Base-by-base conservation (phyloP, 2,329 filamentous ascomycete species). In the Cercospora janseana region DNA sequence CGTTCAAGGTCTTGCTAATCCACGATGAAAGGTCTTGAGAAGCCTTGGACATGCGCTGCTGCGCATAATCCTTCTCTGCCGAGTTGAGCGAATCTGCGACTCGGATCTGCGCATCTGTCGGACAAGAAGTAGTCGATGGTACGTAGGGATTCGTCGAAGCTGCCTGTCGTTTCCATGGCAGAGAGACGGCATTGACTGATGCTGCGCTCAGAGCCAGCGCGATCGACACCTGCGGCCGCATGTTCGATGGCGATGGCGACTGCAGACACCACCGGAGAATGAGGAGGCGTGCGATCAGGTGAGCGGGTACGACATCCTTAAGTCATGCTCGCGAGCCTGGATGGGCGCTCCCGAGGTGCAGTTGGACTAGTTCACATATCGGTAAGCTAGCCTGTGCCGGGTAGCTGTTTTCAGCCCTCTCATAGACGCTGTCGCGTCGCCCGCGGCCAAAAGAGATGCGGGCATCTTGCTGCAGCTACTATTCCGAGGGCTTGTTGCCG, bases 11-110 rank as follows among this genome's bases (percentile, higher is more conserved):
- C 23, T 46, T 34, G n/a, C 20, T 27, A 10, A 54, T 35, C 52
- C 52, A 54, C 42, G 37, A 24, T 16, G 31, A 38, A 20, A 54
- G 38, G 9, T 42, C 35, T 32, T 51, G 20, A 3, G 26, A 35
- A 15, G 52, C 52, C 27, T 34, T 50, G 2, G 34, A 6, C 21
- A 20, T 20, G 23, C 52, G 28, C 10, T 37, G 20, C 6, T 46
- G 23, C n/a, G 35, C 28, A 20, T 54, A 54, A 15, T 23, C 31
- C 6, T 40, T 26, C 38, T 54, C 52, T 4, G 47, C 43, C 12
- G 38, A 18, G 21, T 43, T 46, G 26, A 54, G 48, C 7, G 41
- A 46, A 8, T 49, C 38, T 18, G 51, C 51, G 23, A 24, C 21
- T 34, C 51, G 42, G 24, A 53, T 46, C 13, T 29, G 42, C 2